Conservation (phyloP, 1,284 basidiomycete species). For the Stygiomarasmius scandens region DNA sequence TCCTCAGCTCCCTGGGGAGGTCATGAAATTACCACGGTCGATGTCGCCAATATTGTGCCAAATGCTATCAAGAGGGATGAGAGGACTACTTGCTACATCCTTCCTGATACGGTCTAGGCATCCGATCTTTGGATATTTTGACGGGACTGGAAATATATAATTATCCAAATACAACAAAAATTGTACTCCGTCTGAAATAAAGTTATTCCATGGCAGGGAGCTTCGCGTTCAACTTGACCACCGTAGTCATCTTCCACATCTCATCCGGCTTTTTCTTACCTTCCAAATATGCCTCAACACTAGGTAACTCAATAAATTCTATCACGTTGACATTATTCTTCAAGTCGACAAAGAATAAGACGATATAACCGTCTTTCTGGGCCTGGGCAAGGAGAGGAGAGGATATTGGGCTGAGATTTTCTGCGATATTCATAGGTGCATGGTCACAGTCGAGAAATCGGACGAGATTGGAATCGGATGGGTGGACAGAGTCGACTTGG, state of each 20-base stretch:
- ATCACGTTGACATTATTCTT: constrained; percentile 9
- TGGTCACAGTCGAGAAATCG: constrained; percentile 7
- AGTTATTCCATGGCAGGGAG: constrained; percentile 6
- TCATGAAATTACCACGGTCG: too few species aligned
- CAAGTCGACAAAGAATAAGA: constrained; percentile 14
- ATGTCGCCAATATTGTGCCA: too few species aligned
- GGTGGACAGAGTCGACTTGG: constrained; percentile 4
- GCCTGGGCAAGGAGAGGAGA: not conserved
- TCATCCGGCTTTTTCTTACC: not conserved
- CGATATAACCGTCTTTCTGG: constrained; percentile 3
- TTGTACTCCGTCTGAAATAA: not conserved
- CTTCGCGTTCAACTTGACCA: constrained; percentile 12
- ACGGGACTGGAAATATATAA: too few species aligned
- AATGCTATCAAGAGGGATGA: too few species aligned
- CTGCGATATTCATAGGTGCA: constrained; percentile 1
- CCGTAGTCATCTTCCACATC: constrained; percentile 13
- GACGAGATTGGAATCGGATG: constrained; percentile 12
- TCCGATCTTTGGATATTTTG: too few species aligned
- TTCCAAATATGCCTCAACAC: constrained; percentile 8
- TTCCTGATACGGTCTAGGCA: too few species aligned
- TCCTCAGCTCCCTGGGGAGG: too few species aligned
- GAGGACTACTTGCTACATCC: too few species aligned
- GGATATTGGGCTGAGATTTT: not conserved
- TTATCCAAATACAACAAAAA: too few species aligned
- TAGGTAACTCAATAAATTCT: constrained; percentile 12